Percentiles rank a stretch among this genome's conserved stretches.
phyloP scores from a whole-genome alignment of 176 grass and related monocot genomes.

The Saccharum spontaneum region DNA sequence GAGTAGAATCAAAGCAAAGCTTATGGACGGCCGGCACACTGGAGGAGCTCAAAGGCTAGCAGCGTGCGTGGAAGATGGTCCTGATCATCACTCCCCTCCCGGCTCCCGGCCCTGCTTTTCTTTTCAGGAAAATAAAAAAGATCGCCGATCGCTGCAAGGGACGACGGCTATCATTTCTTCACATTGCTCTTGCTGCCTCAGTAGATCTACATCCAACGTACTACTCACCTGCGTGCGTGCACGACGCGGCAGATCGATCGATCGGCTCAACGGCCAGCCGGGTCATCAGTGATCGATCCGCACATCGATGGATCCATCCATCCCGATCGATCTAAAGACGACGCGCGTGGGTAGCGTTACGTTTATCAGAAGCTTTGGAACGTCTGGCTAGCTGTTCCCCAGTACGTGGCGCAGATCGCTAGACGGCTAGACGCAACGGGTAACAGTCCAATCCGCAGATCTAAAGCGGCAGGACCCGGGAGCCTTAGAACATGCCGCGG shows the following conservation, averaged over 20 bases:
- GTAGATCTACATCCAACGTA: background rate
- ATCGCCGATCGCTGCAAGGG: background rate
- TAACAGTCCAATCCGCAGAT: background rate
- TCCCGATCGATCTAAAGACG: background rate
- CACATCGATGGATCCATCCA: background rate
- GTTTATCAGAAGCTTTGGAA: background rate
- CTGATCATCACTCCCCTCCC: slow-evolving; percentile 5
- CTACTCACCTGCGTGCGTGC: background rate
- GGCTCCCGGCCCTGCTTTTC: background rate
- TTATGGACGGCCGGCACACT: background rate
- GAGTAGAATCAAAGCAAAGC: slow-evolving; percentile 27
- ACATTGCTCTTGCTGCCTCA: background rate
- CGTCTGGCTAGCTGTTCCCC: background rate
- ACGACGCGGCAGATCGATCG: background rate
- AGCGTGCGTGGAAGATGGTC: slow-evolving; percentile 19
- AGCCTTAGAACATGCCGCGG: background rate
- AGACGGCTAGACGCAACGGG: background rate
- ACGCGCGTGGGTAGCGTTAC: background rate
- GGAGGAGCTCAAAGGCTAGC: background rate
- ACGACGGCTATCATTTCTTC: background rate
- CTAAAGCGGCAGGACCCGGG: background rate
- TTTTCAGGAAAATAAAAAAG: background rate
- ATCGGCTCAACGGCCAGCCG: background rate
- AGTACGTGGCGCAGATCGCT: background rate
- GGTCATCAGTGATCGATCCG: background rate